Percentiles rank a stretch among this genome's conserved stretches.
phyloP scores from a whole-genome alignment of 192 early-diverging fungal genomes.

The Coemansia asiatica region DNA sequence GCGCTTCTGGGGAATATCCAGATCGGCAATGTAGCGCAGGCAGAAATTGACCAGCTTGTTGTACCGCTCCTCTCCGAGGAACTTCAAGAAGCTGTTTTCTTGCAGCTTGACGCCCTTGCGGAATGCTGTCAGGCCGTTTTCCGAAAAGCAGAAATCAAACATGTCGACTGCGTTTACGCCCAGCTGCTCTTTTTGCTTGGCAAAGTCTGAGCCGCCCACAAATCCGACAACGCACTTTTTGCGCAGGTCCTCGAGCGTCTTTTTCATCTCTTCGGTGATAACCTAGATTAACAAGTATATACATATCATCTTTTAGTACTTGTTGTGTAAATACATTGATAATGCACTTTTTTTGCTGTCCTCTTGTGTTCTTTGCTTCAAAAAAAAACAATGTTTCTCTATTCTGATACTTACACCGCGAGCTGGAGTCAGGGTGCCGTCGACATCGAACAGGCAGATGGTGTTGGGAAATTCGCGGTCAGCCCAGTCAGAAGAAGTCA shows the following conservation, averaged over 20 bases:
- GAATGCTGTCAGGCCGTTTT: constrained; percentile 97
- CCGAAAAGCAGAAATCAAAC: constrained; percentile 96
- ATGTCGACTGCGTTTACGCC: constrained; percentile 67
- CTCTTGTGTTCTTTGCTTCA: background rate
- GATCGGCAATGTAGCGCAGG: constrained; percentile 90
- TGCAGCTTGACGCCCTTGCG: constrained; percentile 63
- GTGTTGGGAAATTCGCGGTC: constrained; percentile 74
- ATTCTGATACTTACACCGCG: constrained; percentile 67
- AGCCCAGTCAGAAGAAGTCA: constrained; percentile 52
- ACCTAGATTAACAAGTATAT: too few species aligned
- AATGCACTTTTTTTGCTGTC: too few species aligned
- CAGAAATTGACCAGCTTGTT: constrained; percentile 89
- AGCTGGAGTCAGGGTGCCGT: constrained; percentile 95
- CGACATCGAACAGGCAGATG: constrained; percentile 94
- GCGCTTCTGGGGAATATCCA: constrained; percentile 93
- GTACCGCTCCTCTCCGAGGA: constrained; percentile 92
- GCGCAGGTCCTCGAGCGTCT: constrained; percentile 74
- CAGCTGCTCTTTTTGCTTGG: constrained; percentile 95
- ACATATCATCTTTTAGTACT: background rate
- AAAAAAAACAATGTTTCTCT: background rate
- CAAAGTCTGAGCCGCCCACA: constrained; percentile 92
- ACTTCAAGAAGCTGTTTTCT: constrained; percentile 82
- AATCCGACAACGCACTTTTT: constrained; percentile 93
- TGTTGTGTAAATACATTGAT: too few species aligned
- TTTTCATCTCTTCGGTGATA: constrained; percentile 75